Base-by-base conservation (phyloP, 2,329 filamentous ascomycete genomes). In the Pseudocercospora crystallina region DNA sequence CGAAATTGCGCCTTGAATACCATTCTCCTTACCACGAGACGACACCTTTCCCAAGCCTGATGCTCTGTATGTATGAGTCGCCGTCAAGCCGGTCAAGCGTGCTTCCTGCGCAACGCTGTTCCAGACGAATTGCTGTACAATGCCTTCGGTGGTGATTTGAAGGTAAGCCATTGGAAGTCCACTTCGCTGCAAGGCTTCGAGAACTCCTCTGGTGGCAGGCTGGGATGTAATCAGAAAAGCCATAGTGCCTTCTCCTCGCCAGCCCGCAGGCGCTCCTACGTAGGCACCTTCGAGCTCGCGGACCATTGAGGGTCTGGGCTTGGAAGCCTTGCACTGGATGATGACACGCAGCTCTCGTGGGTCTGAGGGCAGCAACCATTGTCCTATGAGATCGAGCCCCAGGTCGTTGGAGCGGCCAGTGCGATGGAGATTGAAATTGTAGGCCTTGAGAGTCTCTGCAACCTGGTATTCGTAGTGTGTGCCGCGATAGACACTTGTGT, bases 251-350 rank as follows among this genome's bases (percentile, higher is more conserved):
- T 75, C 67, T 0, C 80, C 81, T 46, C 83, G 76, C 87, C 88
- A 95, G 0, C 85, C 86, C 0, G 79, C 73, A 1, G 90, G 90
- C 5, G 88, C 87, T 10, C 83, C 84, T 1, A 78, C 77, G 63
- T 94, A 87, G 0, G 89, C 82, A 3, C 92, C 92, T 65, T 90
- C 87, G 2, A 92, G 77, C 71, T 92, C 88, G n/a, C 88, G 80
- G 8, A 89, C 72, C 40, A 83, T 73, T 30, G 77, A 72, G 0
- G 88, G 87, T 2, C 60, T 61, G 0, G 81, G 76, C 10, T 76
- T 68, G 39, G 75, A 71, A 13, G 73, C 66, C 68, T 92, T 94
- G 76, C 89, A 92, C 67, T 92, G 88, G 13, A 81, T 65, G 13
- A 82, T 66, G 1, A 80, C 70, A 7, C 68, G 69, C 35, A 70